A percentile compares a stretch with the other conserved stretches of the same genome.
These are phyloP conservation scores for Phyllosticta citriasiana DNA, from an alignment of 2,329 filamentous ascomycete species.

Conservation along the genomic window DNA sequence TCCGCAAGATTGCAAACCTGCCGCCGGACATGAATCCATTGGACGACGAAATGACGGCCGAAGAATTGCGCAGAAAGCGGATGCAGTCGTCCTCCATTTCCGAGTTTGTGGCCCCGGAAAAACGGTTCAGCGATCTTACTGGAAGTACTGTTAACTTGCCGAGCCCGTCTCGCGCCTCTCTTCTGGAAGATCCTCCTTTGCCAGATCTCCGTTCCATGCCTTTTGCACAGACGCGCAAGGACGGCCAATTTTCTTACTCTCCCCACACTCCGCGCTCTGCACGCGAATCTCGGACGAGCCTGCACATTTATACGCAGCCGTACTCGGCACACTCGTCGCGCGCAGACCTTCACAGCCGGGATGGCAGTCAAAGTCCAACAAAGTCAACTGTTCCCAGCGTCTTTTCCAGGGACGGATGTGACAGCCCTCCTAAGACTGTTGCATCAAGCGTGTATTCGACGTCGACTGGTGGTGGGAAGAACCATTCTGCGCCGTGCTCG, in stretches of 20 bases:
- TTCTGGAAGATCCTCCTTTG: constrained; percentile 27
- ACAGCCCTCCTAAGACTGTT: constrained; percentile 18
- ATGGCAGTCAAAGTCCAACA: neutral
- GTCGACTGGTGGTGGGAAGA: constrained; percentile 19
- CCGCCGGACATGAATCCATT: constrained; percentile 95
- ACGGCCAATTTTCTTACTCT: constrained; percentile 49
- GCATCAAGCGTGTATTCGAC: constrained; percentile 12
- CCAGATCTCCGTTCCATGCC: constrained; percentile 48
- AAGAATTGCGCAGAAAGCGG: constrained; percentile 50
- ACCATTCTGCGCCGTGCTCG: constrained; percentile 13
- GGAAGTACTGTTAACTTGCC: constrained; percentile 34
- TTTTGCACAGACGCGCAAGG: constrained; percentile 67
- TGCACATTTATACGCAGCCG: constrained; percentile 33
- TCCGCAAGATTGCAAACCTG: constrained; percentile 69
- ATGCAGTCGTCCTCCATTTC: constrained; percentile 49
- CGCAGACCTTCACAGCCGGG: constrained; percentile 1
- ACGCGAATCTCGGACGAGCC: constrained; percentile 45
- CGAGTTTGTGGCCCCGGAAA: constrained; percentile 21
- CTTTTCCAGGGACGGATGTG: neutral
- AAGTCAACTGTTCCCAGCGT: neutral
- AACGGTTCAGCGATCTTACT: constrained; percentile 45
- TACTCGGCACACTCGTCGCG: constrained; percentile 25
- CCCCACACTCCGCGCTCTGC: constrained; percentile 41
- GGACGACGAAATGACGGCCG: constrained; percentile 70
- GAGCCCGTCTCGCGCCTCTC: constrained; percentile 25